Conservation (phyloP, 2,329 filamentous ascomycete genomes). For the Drechslera avenae region DNA sequence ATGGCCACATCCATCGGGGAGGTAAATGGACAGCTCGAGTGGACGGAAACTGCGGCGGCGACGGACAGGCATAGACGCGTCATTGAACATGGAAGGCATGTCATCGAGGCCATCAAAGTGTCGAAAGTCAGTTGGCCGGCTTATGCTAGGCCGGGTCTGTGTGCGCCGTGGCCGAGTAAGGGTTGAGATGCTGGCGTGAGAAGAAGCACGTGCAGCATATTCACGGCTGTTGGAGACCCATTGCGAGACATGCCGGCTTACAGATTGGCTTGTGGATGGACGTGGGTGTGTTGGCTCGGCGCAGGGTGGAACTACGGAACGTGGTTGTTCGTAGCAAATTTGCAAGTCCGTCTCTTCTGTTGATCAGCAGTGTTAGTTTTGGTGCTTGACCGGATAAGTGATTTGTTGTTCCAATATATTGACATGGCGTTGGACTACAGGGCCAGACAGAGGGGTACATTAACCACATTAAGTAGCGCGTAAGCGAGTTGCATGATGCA, state of each 20-base stretch:
- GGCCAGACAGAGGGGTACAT: constrained; percentile 20
- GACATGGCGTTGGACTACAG: constrained; percentile 10
- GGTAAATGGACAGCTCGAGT: constrained; percentile 49
- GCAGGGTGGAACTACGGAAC: constrained; percentile 32
- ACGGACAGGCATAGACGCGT: constrained; percentile 38
- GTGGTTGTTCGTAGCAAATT: constrained; percentile 45
- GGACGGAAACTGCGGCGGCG: constrained; percentile 46
- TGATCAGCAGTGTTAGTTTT: constrained; percentile 22
- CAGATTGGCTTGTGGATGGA: constrained; percentile 43
- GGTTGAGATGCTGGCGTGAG: constrained; percentile 40
- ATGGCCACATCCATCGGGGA: constrained; percentile 36
- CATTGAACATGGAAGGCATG: constrained; percentile 41
- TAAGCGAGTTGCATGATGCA: constrained; percentile 24
- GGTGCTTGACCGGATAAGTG: constrained; percentile 6
- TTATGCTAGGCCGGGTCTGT: constrained; percentile 45
- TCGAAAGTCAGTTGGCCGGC: constrained; percentile 45
- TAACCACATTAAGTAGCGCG: constrained; percentile 33
- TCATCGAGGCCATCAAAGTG: constrained; percentile 40
- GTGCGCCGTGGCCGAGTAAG: constrained; percentile 39
- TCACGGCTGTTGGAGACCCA: constrained; percentile 45
- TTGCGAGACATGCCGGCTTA: constrained; percentile 44
- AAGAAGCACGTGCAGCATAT: constrained; percentile 44
- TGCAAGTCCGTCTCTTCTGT: constrained; percentile 32
- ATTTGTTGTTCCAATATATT: constrained; percentile 17
- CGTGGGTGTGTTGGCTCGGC: constrained; percentile 38